These are phyloP conservation scores for Mucor saturninus DNA, from an alignment of 371 early-diverging fungal genomes.

Conservation along the genomic window DNA sequence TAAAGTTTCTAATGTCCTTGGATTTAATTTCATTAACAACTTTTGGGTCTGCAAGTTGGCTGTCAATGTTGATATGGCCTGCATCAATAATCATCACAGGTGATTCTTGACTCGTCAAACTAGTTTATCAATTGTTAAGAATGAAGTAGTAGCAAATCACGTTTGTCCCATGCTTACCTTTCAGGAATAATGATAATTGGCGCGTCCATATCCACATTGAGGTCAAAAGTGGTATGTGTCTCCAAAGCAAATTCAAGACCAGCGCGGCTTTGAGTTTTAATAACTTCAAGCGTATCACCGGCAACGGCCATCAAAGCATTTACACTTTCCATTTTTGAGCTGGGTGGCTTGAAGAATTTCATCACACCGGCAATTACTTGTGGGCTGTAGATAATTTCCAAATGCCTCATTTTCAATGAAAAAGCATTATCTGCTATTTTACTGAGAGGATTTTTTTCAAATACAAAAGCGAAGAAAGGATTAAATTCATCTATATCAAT, in stretches of 20 bases:
- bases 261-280: conserved; percentile 77
- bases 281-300: conserved; percentile 72
- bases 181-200: conserved; percentile 88
- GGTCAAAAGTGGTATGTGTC: conserved; percentile 76
- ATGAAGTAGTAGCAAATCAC: background rate
- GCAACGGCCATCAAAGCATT: conserved; percentile 69
- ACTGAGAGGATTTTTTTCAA: conserved; percentile 76
- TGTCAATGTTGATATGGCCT: conserved; percentile 79
- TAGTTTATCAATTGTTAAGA: conserved; percentile 1
- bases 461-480: conserved; percentile 73
- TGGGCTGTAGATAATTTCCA: conserved; percentile 83
- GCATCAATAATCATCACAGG: conserved; percentile 77
- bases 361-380: conserved; percentile 64
- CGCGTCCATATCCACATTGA: conserved; percentile 84
- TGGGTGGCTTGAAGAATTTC: conserved; percentile 76
- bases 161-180: conserved; percentile 36
- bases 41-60: conserved; percentile 69
- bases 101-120: conserved; percentile 43
- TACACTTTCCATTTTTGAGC: conserved; percentile 62
- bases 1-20: conserved; percentile 55
- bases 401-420: conserved; percentile 71
- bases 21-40: conserved; percentile 61
- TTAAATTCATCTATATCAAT: conserved; percentile 9
- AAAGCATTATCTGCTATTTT: conserved; percentile 78
- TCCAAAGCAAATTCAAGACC: conserved; percentile 80